phyloP scores from a whole-genome alignment of 2,329 filamentous ascomycete genomes.

The Exophiala sideris region DNA sequence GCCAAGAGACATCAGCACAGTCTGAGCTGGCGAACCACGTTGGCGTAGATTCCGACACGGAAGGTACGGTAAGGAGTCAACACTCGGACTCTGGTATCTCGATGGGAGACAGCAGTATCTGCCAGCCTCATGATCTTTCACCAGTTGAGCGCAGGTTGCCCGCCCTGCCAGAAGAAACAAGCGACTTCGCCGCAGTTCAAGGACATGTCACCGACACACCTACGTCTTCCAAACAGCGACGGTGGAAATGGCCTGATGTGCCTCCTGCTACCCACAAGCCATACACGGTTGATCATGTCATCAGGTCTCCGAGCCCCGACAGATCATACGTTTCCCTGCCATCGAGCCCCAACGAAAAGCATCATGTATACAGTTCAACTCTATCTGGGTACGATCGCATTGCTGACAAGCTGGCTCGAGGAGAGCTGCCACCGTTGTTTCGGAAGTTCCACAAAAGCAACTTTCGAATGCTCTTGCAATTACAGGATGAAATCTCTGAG shows the following conservation, averaged over 20 bases:
- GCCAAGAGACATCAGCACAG: neutral
- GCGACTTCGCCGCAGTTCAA: conserved; percentile 4
- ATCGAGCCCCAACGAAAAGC: neutral
- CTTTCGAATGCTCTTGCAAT: conserved; percentile 74
- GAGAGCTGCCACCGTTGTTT: conserved; percentile 61
- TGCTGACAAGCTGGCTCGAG: conserved; percentile 52
- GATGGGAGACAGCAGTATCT: conserved; percentile 32
- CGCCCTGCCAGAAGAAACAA: conserved; percentile 14
- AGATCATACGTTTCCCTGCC: conserved; percentile 2
- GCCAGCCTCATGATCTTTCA: conserved; percentile 4
- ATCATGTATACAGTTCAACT: neutral
- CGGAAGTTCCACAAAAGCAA: conserved; percentile 78
- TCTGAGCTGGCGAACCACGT: neutral
- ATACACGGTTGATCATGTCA: neutral
- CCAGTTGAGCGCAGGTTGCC: conserved; percentile 11
- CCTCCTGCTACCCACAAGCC: conserved; percentile 15
- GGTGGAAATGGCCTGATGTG: conserved; percentile 20
- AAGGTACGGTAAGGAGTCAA: conserved; percentile 27
- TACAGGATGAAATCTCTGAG: conserved; percentile 80
- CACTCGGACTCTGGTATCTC: conserved; percentile 37
- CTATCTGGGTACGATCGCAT: conserved; percentile 55
- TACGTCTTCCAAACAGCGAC: conserved; percentile 4
- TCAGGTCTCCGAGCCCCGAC: conserved; percentile 13
- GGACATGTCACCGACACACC: conserved; percentile 2
- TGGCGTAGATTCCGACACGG: conserved; percentile 21